These are phyloP conservation scores for Handroanthus guayacan DNA, from an alignment of 257 asterid genomes.

Conservation along the genomic window DNA sequence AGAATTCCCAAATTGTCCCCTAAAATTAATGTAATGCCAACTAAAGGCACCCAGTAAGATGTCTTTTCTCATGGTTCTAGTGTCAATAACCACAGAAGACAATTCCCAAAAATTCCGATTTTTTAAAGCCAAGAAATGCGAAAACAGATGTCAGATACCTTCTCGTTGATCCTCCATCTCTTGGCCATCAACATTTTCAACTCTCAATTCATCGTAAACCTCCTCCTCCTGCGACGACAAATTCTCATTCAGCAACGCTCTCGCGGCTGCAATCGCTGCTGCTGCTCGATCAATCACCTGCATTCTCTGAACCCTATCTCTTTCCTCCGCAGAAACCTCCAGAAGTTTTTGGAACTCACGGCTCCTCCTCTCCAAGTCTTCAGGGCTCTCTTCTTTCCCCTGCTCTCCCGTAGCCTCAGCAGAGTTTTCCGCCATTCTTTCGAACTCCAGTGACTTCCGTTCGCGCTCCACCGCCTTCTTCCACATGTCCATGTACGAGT, in stretches of 20 bases:
- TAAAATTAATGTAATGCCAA: slow-evolving; percentile 2
- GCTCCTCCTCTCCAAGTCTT: slow-evolving; percentile 62
- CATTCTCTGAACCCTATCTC: slow-evolving; percentile 83
- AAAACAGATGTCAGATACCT: slow-evolving; percentile 45
- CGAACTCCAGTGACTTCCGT: slow-evolving; percentile 62
- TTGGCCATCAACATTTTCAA: slow-evolving; percentile 23
- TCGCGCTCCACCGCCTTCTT: slow-evolving; percentile 78
- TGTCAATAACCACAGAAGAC: neutral
- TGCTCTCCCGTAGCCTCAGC: slow-evolving; percentile 26
- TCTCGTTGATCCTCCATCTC: slow-evolving; percentile 40
- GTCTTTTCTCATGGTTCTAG: neutral
- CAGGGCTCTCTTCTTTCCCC: slow-evolving; percentile 41
- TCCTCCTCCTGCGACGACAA: slow-evolving; percentile 37
- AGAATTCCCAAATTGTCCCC: neutral
- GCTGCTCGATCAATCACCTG: slow-evolving; percentile 98
- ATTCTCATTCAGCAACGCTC: slow-evolving; percentile 71
- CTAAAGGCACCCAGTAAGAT: neutral
- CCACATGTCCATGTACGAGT: slow-evolving; percentile 94
- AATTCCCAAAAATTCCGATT: neutral
- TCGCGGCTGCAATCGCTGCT: slow-evolving; percentile 94
- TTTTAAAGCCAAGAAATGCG: neutral
- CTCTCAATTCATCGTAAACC: slow-evolving; percentile 34
- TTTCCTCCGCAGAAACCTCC: slow-evolving; percentile 69
- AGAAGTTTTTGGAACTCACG: slow-evolving; percentile 77
- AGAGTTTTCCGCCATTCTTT: slow-evolving; percentile 53